These are phyloP conservation scores for Berkeleyomyces basicola DNA, from an alignment of 2,329 filamentous ascomycete species.

Conservation along the genomic window DNA sequence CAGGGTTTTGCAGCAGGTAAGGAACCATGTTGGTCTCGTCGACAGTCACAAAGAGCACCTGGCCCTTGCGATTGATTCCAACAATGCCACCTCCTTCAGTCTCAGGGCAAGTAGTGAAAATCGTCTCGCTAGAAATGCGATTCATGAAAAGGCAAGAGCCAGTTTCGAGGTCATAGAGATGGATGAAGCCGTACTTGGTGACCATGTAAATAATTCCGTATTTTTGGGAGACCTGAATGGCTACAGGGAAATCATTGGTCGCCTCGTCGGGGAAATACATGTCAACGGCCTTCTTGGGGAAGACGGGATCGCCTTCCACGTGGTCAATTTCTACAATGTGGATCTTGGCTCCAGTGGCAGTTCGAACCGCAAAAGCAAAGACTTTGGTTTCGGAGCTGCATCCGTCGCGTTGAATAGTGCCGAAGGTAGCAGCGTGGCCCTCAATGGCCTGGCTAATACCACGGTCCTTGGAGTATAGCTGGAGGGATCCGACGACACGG, in stretches of 20 bases:
- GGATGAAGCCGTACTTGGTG: conserved; percentile 98
- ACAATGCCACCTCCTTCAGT: conserved; percentile 73
- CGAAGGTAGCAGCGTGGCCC: conserved; percentile 90
- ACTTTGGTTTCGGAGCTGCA: conserved; percentile 83
- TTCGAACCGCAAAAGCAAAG: conserved; percentile 90
- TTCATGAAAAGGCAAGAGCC: conserved; percentile 98
- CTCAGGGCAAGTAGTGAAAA: conserved; percentile 85
- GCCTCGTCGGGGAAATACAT: conserved; percentile 96
- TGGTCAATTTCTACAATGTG: conserved; percentile 98
- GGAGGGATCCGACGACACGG: conserved; percentile 88
- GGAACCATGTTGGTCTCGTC: conserved; percentile 84
- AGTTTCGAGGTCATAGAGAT: conserved; percentile 93
- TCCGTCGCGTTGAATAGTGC: conserved; percentile 73
- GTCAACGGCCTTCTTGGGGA: conserved; percentile 91
- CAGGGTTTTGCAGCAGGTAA: conserved; percentile 91
- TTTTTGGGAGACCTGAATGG: conserved; percentile 90
- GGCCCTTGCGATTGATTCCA: conserved; percentile 92
- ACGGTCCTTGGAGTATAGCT: conserved; percentile 89
- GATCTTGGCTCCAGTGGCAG: conserved; percentile 66
- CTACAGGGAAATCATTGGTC: conserved; percentile 91
- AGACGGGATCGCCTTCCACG: conserved; percentile 70
- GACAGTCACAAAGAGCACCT: conserved; percentile 84
- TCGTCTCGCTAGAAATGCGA: conserved; percentile 96
- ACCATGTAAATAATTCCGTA: conserved; percentile 96
- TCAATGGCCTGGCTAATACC: conserved; percentile 97